Conservation (phyloP, 2,329 filamentous ascomycete genomes). For the Fusarium newnesense region DNA sequence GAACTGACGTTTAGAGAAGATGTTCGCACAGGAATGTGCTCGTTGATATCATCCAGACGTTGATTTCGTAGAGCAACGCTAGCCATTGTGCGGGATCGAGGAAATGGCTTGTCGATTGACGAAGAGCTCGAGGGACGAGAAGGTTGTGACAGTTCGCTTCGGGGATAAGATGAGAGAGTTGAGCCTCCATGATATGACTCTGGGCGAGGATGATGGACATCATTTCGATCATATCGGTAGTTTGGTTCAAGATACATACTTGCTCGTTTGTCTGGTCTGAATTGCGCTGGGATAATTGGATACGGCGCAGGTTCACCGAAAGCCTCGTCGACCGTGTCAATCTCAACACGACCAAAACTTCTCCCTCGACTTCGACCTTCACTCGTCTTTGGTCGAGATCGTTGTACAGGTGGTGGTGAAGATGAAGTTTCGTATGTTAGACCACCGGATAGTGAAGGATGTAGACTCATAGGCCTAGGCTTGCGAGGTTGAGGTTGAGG, state of each 20-base stretch:
- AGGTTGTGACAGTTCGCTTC: constrained; percentile 28
- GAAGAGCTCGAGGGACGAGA: constrained; percentile 42
- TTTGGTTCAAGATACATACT: constrained; percentile 13
- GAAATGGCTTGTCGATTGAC: constrained; percentile 30
- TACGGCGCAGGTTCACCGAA: constrained; percentile 37
- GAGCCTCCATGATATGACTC: constrained; percentile 26
- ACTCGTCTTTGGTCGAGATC: constrained; percentile 31
- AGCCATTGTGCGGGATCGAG: constrained; percentile 40
- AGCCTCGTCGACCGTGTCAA: constrained; percentile 28
- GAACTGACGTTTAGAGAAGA: constrained; percentile 52
- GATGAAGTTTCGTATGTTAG: constrained; percentile 18
- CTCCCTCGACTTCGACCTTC: constrained; percentile 18
- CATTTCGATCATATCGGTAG: not conserved
- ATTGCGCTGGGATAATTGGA: constrained; percentile 28
- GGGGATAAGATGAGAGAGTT: constrained; percentile 11
- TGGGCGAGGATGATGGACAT: constrained; percentile 1
- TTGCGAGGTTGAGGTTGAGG: constrained; percentile 17
- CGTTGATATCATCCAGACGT: constrained; percentile 50
- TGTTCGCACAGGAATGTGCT: constrained; percentile 49
- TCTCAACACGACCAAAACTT: constrained; percentile 29
- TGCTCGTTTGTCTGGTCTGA: constrained; percentile 18
- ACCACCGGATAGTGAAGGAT: constrained; percentile 31
- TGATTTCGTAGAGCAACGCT: constrained; percentile 16
- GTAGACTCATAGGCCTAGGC: constrained; percentile 38
- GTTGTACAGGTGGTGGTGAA: constrained; percentile 30